Percentiles rank a stretch among this genome's conserved stretches.
These are phyloP conservation scores for Suillus subaureus DNA, from an alignment of 768 basidiomycete genomes.

Conservation along the genomic window DNA sequence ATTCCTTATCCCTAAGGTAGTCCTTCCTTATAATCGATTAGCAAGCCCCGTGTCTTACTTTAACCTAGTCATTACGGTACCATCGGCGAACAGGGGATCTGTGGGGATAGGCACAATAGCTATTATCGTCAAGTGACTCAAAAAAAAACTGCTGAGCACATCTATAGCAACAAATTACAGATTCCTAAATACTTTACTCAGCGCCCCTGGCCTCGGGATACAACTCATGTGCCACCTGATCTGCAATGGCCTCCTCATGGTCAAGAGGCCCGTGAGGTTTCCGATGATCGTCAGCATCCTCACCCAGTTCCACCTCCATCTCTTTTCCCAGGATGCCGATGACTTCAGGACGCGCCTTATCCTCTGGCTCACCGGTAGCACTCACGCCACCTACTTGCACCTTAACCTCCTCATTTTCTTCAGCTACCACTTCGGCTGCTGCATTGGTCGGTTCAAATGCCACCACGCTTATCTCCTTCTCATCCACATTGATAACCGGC, in stretches of 20 bases:
- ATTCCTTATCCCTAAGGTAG: too few species aligned
- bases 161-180: background rate
- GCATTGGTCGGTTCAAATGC: constrained; percentile 5
- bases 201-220: constrained; percentile 41
- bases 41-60: too few species aligned
- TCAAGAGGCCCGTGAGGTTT: constrained; percentile 45
- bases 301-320: constrained; percentile 12
- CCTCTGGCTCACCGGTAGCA: constrained; percentile 4
- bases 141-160: too few species aligned
- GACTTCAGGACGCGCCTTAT: constrained; percentile 1
- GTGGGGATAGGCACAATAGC: too few species aligned
- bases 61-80: too few species aligned
- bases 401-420: constrained; percentile 11
- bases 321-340: constrained; percentile 12
- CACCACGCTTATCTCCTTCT: constrained; percentile 41
- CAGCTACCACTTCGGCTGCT: background rate
- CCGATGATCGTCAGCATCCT: constrained; percentile 10
- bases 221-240: constrained; percentile 56
- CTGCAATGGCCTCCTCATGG: constrained; percentile 52
- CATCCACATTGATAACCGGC: constrained; percentile 13
- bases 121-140: too few species aligned
- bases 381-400: constrained; percentile 2
- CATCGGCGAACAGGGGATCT: too few species aligned
- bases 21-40: too few species aligned
- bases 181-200: constrained; percentile 5